Percentiles rank a stretch among this genome's conserved stretches.
Conservation (phyloP, 306 rosid species). For the Herpetospermum pedunculosum region DNA sequence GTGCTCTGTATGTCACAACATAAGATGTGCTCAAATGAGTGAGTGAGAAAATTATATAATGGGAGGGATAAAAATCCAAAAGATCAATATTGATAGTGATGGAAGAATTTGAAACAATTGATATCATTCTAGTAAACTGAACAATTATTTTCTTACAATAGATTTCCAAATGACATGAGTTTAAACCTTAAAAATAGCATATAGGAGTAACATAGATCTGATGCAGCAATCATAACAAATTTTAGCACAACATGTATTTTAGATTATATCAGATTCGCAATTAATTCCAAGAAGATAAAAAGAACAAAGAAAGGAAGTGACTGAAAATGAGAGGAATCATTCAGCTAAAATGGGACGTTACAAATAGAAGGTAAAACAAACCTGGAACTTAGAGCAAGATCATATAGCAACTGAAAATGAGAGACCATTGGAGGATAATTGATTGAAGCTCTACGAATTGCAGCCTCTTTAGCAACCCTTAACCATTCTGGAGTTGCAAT, state of each 20-base stretch:
- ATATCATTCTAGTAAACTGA: background rate
- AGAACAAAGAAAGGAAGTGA: background rate
- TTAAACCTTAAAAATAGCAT: background rate
- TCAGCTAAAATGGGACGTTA: constrained; percentile 13
- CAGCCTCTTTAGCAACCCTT: constrained; percentile 94
- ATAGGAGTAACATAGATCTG: background rate
- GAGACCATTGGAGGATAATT: constrained; percentile 98
- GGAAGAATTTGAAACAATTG: background rate
- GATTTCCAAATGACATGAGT: background rate
- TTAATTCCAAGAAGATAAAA: background rate
- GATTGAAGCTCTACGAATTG: constrained; percentile 92
- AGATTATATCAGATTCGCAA: background rate
- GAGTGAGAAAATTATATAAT: background rate
- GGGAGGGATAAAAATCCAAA: background rate
- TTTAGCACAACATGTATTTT: background rate
- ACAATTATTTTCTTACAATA: background rate
- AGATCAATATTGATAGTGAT: background rate
- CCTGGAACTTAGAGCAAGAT: constrained; percentile 95
- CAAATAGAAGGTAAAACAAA: constrained; percentile 26
- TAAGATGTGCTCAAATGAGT: background rate
- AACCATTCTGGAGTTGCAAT: constrained; percentile 99
- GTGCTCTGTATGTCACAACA: constrained; percentile 42
- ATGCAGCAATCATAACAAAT: background rate
- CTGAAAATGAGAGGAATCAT: background rate
- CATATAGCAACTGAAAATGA: constrained; percentile 94